Evolutionary conservation across 345 rosid genomes (phyloP), one percentile per base, ranked within the genome.

Genomic region (Garcia nutans): DNA sequence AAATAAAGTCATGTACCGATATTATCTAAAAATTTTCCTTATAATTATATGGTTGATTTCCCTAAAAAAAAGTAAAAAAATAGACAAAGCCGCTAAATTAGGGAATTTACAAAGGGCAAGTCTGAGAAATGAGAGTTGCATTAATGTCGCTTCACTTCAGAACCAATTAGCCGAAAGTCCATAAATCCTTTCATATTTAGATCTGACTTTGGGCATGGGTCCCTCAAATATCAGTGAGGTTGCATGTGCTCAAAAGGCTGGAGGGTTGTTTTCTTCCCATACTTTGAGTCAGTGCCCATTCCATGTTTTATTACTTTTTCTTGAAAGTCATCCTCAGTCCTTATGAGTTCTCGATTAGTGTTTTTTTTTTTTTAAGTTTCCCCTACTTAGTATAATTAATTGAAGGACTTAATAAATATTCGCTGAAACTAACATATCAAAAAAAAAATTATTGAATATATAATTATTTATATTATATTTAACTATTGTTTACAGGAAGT

Each of bases 191-290:
- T 61, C 37, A 52, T 60, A n/a, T 42, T 37, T 50, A 73, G 82
- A 61, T 80, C 64, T 75, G 76, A 71, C 55, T 47, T 5, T 49
- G 54, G 28, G 81, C 66, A 17, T 50, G 55, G 85, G 88, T 84
- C 67, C 87, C 86, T 26, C 33, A 1, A 0, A 23, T 16, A 45
- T 78, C 80, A 74, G 74, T 47, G 69, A 42, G 55, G 3, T 68
- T 78, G 81, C 92, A 89, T 87, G 90, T 87, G 92, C 90, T 75
- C 28, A 80, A 89, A 89, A 83, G 83, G 72, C 86, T 87, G 87
- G 50, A 76, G 77, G 49, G 70, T 63, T 72, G 62, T 78, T 61
- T 70, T 82, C 82, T 65, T 70, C 83, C 88, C 85, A 74, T 83
- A 41, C 83, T 76, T 42, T 78, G 73, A 66, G 28, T 70, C 76